Evolutionary conservation across 2,329 filamentous ascomycete genomes (phyloP), one percentile per base, ranked within the genome.

Genomic region (Colletotrichum higginsianum): DNA sequence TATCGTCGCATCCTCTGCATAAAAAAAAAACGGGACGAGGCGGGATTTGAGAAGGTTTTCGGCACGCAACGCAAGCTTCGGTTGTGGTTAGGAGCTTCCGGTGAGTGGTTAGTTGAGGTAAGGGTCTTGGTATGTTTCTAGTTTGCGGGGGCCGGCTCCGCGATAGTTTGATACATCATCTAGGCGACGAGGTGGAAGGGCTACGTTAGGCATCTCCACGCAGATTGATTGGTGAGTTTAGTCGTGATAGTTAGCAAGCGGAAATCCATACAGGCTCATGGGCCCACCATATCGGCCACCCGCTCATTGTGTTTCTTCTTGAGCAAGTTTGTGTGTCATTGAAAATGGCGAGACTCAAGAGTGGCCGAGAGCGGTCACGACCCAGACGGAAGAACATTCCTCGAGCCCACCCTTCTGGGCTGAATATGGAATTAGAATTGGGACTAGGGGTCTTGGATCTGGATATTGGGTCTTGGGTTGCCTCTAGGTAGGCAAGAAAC

Each of bases 241-340:
- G n/a, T 49, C 47, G n/a, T 49, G 46, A 21, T n/a, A 13, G 46
- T 12, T n/a, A n/a, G 46, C 18, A n/a, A 15, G 9, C 42, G n/a
- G 23, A 7, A 18, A 40, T 21, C 30, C 16, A 56, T 40, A 46
- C 26, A 30, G 26, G 26, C 47, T 62, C 35, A 11, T 38, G 35
- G 35, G 26, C 2, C 47, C 61, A 53, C 47, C 61, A 53, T 55
- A 47, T 40, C 26, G 23, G 47, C 53, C 35, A 66, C 40, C 55
- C 55, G 38, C 30, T 55, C 55, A 47, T 30, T 18, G 40, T 11
- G 26, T 61, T 47, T 58, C 47, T 61, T 47, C 23, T 70, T 60
- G 55, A 70, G 61, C 67, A 70, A 66, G 40, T 66, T 66, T 61
- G 38, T 50, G 49, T 69, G 38, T 60, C 61, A 53, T 66, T 18